Evolutionary conservation across 2,329 filamentous ascomycete genomes (phyloP).

Genomic region (Ustulina deusta): DNA sequence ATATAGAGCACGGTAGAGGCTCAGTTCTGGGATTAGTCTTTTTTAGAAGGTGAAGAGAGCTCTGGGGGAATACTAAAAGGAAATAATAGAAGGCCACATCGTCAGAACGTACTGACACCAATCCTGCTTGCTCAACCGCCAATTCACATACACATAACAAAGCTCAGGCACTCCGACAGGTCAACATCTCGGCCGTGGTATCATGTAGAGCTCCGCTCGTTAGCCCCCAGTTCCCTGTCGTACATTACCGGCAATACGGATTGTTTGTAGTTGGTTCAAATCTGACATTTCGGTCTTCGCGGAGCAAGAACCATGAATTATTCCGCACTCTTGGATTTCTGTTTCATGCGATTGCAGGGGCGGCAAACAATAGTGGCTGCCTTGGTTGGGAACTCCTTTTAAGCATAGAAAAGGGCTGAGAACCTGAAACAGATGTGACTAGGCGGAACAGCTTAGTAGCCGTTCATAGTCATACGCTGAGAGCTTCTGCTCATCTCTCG

Average conservation of each 20-base stretch:
- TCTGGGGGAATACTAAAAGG: constrained; percentile 59
- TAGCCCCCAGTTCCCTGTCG: constrained; percentile 39
- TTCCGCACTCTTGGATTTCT: constrained; percentile 30
- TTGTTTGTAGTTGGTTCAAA: constrained; percentile 44
- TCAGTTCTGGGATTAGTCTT: constrained; percentile 56
- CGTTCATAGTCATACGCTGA: constrained; percentile 98
- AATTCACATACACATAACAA: constrained; percentile 54
- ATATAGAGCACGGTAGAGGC: constrained; percentile 48
- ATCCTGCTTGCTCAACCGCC: constrained; percentile 55
- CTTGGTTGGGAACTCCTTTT: constrained; percentile 32
- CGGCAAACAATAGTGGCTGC: constrained; percentile 11
- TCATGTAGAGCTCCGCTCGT: constrained; percentile 44
- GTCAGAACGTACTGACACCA: constrained; percentile 49
- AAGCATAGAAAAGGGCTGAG: constrained; percentile 32
- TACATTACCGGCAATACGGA: constrained; percentile 40
- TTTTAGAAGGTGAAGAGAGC: constrained; percentile 53
- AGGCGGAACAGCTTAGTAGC: constrained; percentile 75
- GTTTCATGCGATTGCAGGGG: constrained; percentile 11
- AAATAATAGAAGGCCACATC: constrained; percentile 58
- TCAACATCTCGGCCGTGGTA: constrained; percentile 42
- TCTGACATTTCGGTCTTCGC: constrained; percentile 37
- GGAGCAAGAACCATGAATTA: constrained; percentile 39
- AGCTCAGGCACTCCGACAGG: constrained; percentile 43
- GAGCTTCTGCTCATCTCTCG: constrained; percentile 96
- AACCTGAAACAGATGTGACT: constrained; percentile 42